These are phyloP conservation scores for Curvularia hawaiiensis DNA, from an alignment of 2,329 filamentous ascomycete species.

Conservation along the genomic window DNA sequence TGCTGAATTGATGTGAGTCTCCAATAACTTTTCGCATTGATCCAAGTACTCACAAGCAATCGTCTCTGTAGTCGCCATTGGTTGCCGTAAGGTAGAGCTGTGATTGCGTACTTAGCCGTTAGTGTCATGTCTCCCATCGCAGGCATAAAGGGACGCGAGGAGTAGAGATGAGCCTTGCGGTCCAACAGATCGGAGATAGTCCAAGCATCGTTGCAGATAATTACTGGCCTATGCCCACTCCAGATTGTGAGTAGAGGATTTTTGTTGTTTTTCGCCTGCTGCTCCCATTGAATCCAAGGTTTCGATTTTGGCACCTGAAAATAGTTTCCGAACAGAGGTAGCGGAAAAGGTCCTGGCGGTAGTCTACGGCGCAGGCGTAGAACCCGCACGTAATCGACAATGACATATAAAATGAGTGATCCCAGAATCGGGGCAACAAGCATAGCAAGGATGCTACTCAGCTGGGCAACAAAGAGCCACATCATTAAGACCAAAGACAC, in stretches of 20 bases:
- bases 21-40: no score
- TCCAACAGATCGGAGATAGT: neutral
- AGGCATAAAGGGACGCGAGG: neutral
- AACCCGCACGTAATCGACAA: no score
- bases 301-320: neutral
- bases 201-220: neutral
- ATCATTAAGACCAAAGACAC: no score
- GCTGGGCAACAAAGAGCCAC: no score
- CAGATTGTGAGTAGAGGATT: neutral
- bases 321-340: neutral
- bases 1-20: neutral
- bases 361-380: neutral
- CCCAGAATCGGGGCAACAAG: no score
- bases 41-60: no score
- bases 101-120: neutral
- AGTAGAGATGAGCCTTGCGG: neutral
- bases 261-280: neutral
- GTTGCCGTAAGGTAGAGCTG: neutral
- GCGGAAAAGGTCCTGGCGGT: slow-evolving; percentile 1
- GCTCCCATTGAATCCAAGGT: neutral
- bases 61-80: neutral
- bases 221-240: neutral
- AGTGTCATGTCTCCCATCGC: neutral
- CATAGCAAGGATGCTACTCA: no score
- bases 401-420: no score